phyloP scores from a whole-genome alignment of 768 basidiomycete genomes.

The Lentinula detonsa region DNA sequence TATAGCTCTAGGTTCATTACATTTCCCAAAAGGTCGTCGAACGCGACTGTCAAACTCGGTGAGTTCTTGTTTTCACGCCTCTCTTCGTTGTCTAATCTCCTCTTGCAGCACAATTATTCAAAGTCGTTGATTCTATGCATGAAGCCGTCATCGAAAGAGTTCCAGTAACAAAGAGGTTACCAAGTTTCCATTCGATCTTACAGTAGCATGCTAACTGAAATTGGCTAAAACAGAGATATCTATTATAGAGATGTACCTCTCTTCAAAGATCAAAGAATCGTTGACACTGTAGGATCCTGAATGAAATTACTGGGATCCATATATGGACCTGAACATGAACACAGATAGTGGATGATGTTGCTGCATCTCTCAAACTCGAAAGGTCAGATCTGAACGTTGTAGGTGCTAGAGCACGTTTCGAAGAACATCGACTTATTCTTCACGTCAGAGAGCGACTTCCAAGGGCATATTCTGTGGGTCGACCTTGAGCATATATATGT shows the following conservation, averaged over 20 bases:
- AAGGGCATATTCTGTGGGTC: constrained; percentile 84
- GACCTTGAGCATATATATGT: constrained; percentile 51
- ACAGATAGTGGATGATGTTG: constrained; percentile 85
- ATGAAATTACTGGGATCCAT: not conserved
- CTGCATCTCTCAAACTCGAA: constrained; percentile 71
- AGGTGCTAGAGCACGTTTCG: constrained; percentile 10
- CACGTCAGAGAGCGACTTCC: constrained; percentile 69
- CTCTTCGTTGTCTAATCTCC: not conserved
- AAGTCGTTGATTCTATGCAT: constrained; percentile 62
- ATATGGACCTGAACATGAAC: not conserved
- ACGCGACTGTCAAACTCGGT: constrained; percentile 39
- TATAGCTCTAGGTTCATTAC: constrained; percentile 19
- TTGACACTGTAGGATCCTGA: constrained; percentile 54
- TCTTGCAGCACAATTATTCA: constrained; percentile 58
- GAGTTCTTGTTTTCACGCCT: not conserved
- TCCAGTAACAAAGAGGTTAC: constrained; percentile 60
- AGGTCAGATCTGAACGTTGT: constrained; percentile 82
- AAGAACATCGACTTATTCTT: constrained; percentile 5
- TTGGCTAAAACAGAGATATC: constrained; percentile 53
- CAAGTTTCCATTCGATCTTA: constrained; percentile 5
- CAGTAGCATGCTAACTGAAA: not conserved
- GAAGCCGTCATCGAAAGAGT: constrained; percentile 51
- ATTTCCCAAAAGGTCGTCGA: constrained; percentile 30
- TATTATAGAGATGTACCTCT: constrained; percentile 81
- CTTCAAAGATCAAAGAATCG: constrained; percentile 72